Evolutionary conservation across 768 basidiomycete genomes (phyloP).

Genomic region (Phlebiopsis gigantea): DNA sequence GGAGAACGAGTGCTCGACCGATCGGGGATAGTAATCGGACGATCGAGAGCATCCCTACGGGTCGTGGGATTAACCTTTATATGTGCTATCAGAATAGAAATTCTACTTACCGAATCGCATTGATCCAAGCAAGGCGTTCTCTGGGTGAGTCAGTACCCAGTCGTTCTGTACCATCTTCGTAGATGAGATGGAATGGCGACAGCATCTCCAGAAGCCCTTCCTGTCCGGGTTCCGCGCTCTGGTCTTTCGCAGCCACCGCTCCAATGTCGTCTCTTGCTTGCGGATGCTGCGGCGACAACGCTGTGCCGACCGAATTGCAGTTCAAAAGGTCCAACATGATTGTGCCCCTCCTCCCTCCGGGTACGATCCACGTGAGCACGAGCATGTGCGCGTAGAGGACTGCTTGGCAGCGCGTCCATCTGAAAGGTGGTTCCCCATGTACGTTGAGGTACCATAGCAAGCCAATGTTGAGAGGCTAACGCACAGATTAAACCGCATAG

Average conservation of each 20-base stretch:
- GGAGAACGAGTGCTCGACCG: slow-evolving; percentile 46
- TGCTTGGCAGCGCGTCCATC: slow-evolving; percentile 80
- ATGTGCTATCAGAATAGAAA: neutral
- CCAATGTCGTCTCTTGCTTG: slow-evolving; percentile 83
- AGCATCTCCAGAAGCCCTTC: slow-evolving; percentile 62
- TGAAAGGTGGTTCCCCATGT: slow-evolving; percentile 71
- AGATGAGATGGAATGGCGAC: slow-evolving; percentile 88
- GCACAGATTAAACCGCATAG: neutral
- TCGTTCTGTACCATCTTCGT: slow-evolving; percentile 85
- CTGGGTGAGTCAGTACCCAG: too few species aligned
- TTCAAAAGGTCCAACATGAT: slow-evolving; percentile 85
- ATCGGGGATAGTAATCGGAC: slow-evolving; percentile 46
- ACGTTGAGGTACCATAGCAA: slow-evolving; percentile 91
- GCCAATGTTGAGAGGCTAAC: slow-evolving; percentile 83
- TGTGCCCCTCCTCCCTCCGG: slow-evolving; percentile 77
- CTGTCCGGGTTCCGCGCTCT: slow-evolving; percentile 31
- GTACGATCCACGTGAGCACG: slow-evolving; percentile 81
- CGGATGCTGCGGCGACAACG: slow-evolving; percentile 77
- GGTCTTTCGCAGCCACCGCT: slow-evolving; percentile 69
- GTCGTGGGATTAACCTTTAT: neutral
- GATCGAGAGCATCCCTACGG: slow-evolving; percentile 73
- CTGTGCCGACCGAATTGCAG: slow-evolving; percentile 80
- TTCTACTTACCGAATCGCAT: slow-evolving; percentile 70
- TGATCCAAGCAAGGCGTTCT: slow-evolving; percentile 91
- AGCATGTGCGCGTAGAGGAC: slow-evolving; percentile 81